phyloP scores from a whole-genome alignment of 192 early-diverging fungal species.

The Glomus cerebriforme region DNA sequence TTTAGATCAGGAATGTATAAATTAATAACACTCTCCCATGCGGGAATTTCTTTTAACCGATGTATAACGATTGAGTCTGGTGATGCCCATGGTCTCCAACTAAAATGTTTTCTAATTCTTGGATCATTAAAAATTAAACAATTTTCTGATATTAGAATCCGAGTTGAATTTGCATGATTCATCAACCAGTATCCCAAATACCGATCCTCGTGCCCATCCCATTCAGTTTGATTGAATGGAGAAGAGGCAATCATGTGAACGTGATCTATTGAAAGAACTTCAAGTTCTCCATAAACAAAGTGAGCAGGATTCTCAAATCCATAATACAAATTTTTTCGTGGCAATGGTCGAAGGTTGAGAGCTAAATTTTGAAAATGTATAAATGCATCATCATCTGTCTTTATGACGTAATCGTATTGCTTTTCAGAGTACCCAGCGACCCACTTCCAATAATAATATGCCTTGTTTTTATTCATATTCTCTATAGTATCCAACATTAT shows the following conservation, averaged over 20 bases:
- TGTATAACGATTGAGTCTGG: conserved; percentile 15
- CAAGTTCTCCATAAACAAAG: conserved; percentile 39
- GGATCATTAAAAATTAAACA: conserved; percentile 25
- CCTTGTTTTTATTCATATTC: conserved; percentile 46
- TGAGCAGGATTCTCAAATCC: conserved; percentile 6
- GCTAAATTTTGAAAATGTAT: conserved; percentile 38
- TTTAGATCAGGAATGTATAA: background rate
- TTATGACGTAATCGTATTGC: conserved; percentile 38
- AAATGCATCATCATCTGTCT: conserved; percentile 43
- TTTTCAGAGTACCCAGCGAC: conserved; percentile 14
- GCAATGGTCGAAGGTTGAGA: conserved; percentile 32
- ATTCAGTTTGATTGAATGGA: conserved; percentile 28
- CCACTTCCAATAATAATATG: conserved; percentile 38
- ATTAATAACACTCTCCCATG: conserved; percentile 21
- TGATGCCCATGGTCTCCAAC: background rate
- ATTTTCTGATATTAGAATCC: background rate
- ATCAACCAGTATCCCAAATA: conserved; percentile 40
- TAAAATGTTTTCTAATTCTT: background rate
- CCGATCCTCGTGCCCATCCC: conserved; percentile 38
- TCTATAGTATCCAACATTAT: conserved; percentile 39
- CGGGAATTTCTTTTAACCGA: background rate
- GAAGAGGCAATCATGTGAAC: conserved; percentile 33
- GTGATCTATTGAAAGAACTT: conserved; percentile 38
- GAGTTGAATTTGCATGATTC: conserved; percentile 17
- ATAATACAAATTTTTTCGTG: conserved; percentile 38